Conservation (phyloP, 257 asterid genomes). For the Fraxinus anomala region DNA sequence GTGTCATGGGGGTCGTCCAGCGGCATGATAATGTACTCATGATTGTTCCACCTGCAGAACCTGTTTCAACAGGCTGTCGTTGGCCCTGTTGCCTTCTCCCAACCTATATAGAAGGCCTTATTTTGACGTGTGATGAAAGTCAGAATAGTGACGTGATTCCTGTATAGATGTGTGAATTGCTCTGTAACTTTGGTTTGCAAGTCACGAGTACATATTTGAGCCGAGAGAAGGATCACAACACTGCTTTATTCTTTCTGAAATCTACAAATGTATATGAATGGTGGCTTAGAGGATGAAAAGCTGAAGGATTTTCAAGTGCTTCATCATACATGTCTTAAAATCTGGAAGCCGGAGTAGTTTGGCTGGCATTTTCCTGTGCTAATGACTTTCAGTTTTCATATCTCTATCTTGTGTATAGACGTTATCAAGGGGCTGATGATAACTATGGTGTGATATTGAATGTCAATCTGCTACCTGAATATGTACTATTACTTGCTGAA, state of each 20-base stretch:
- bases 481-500: background rate
- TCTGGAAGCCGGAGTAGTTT: background rate
- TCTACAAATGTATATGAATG: background rate
- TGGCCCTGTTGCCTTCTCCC: slow-evolving; percentile 76
- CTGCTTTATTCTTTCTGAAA: slow-evolving; percentile 34
- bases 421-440: background rate
- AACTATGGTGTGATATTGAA: background rate
- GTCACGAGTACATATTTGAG: slow-evolving; percentile 39
- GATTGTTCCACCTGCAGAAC: slow-evolving; percentile 76
- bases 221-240: slow-evolving; percentile 28
- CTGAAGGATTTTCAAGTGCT: background rate
- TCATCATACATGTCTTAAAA: background rate
- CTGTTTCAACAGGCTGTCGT: slow-evolving; percentile 71
- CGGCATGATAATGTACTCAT: slow-evolving; percentile 73
- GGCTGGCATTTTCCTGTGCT: background rate
- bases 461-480: background rate
- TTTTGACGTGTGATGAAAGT: slow-evolving; percentile 52
- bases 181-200: slow-evolving; percentile 24
- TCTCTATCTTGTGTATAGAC: background rate
- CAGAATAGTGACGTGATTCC: slow-evolving; percentile 64
- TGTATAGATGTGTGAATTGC: slow-evolving; percentile 41
- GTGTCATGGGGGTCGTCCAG: slow-evolving; percentile 72
- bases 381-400: background rate
- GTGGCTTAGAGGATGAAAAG: background rate
- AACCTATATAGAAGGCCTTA: slow-evolving; percentile 68